Evolutionary conservation across 2,329 filamentous ascomycete genomes (phyloP).

Genomic region (Teratosphaeria viscida): DNA sequence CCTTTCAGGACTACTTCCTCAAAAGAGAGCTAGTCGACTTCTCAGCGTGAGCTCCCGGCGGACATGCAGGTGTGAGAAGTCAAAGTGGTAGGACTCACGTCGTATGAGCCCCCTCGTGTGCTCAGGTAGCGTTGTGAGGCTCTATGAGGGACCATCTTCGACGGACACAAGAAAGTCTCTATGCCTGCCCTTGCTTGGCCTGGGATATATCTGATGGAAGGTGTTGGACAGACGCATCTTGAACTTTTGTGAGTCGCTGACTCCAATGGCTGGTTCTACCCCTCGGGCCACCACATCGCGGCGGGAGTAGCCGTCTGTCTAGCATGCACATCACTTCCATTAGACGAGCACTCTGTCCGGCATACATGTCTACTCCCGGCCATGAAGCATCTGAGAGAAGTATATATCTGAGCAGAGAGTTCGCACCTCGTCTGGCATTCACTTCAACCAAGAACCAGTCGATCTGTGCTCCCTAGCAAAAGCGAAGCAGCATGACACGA

Average conservation of each 20-base stretch:
- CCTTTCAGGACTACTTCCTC: constrained; percentile 87
- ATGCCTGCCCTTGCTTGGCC: not conserved
- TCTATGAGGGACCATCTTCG: constrained; percentile 26
- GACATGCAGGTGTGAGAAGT: not conserved
- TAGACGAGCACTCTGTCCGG: not conserved
- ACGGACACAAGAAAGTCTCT: not conserved
- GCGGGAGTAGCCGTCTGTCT: not conserved
- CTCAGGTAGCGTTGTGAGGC: constrained; percentile 52
- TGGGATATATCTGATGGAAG: not conserved
- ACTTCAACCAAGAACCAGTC: too few relatives aligned
- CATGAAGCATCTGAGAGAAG: not conserved
- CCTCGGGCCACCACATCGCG: not conserved
- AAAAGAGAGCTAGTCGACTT: constrained; percentile 61
- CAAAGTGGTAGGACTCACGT: constrained; percentile 33
- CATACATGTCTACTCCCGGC: not conserved
- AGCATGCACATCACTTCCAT: not conserved
- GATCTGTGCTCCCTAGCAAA: too few relatives aligned
- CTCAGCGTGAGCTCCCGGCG: constrained; percentile 22
- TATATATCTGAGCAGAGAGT: too few relatives aligned
- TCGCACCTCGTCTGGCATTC: too few relatives aligned
- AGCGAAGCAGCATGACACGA: too few relatives aligned
- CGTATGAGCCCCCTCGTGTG: constrained; percentile 52
- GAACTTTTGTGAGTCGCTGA: not conserved
- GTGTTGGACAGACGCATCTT: not conserved
- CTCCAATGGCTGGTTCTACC: not conserved